Evolutionary conservation across 345 rosid species (phyloP).

Genomic region (Eucalyptus cloeziana): DNA sequence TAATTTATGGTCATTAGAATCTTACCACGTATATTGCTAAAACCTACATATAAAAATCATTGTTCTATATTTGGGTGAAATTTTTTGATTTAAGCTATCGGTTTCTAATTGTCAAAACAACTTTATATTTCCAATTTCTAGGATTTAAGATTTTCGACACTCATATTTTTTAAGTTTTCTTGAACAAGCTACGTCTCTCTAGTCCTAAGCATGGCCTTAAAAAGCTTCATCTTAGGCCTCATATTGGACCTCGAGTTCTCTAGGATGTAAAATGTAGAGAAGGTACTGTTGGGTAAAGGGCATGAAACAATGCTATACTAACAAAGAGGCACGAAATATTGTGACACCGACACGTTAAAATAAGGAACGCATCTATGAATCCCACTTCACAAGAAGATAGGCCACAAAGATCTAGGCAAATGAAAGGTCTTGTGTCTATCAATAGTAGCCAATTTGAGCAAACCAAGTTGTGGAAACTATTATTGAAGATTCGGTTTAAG

Average conservation of each 20-base stretch:
- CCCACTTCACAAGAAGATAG: too few relatives aligned
- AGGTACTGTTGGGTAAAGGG: too few relatives aligned
- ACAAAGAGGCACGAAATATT: too few relatives aligned
- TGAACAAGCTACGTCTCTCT: background rate
- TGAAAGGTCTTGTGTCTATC: background rate
- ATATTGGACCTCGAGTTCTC: fast-evolving
- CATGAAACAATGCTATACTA: fast-evolving
- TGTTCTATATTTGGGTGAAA: too few relatives aligned
- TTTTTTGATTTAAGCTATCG: background rate
- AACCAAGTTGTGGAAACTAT: background rate
- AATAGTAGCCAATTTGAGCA: background rate
- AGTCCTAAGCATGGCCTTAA: too few relatives aligned
- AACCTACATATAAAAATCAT: background rate
- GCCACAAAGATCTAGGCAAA: background rate
- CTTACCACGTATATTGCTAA: background rate
- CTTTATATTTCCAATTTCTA: background rate
- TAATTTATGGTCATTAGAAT: background rate
- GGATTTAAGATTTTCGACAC: background rate
- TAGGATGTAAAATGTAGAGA: too few relatives aligned
- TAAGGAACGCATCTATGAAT: fast-evolving
- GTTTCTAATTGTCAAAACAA: background rate
- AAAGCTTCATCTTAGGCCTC: too few relatives aligned
- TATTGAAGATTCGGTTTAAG: background rate
- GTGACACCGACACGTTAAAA: fast-evolving
- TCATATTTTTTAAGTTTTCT: background rate